phyloP scores from a whole-genome alignment of 306 rosid genomes.

The Elaeagnus macrophylla region DNA sequence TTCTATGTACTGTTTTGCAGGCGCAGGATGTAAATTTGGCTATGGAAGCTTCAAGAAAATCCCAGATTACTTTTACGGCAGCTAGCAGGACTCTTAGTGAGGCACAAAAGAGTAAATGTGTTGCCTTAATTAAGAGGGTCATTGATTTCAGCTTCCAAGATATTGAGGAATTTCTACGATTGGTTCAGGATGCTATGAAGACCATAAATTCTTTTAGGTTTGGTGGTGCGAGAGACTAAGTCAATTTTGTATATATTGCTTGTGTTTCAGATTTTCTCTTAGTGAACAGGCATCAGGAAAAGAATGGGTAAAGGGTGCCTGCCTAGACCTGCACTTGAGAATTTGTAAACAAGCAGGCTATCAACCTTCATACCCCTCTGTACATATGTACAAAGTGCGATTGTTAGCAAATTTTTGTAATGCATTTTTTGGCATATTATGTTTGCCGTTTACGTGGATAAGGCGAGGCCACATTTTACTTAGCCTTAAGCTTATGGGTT shows the following conservation, averaged over 20 bases:
- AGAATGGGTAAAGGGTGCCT: constrained; percentile 23
- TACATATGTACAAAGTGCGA: constrained; percentile 83
- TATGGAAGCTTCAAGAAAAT: constrained; percentile 65
- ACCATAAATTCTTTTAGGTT: constrained; percentile 43
- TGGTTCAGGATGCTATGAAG: constrained; percentile 49
- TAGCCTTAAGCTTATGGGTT: constrained; percentile 39
- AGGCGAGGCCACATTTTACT: constrained; percentile 26
- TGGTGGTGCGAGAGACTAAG: constrained; percentile 55
- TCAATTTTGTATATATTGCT: constrained; percentile 45
- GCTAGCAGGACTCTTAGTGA: constrained; percentile 36
- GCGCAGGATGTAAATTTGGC: constrained; percentile 50
- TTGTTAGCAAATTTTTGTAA: constrained; percentile 57
- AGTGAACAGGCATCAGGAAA: constrained; percentile 28
- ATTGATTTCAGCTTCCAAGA: constrained; percentile 82
- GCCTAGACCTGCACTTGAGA: constrained; percentile 23
- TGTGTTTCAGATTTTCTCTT: constrained; percentile 19
- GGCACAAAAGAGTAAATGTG: constrained; percentile 39
- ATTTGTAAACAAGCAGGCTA: constrained; percentile 32
- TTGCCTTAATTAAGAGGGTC: constrained; percentile 45
- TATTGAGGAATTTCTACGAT: constrained; percentile 46
- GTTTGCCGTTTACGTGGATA: constrained; percentile 40
- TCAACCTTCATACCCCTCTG: constrained; percentile 32
- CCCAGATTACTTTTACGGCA: constrained; percentile 40
- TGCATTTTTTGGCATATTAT: constrained; percentile 23
- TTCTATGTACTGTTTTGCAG: constrained; percentile 34